Evolutionary conservation across 352 stramenopile species (phyloP), one percentile per base, ranked within the genome.

Genomic region (Phytophthora kernoviae): DNA sequence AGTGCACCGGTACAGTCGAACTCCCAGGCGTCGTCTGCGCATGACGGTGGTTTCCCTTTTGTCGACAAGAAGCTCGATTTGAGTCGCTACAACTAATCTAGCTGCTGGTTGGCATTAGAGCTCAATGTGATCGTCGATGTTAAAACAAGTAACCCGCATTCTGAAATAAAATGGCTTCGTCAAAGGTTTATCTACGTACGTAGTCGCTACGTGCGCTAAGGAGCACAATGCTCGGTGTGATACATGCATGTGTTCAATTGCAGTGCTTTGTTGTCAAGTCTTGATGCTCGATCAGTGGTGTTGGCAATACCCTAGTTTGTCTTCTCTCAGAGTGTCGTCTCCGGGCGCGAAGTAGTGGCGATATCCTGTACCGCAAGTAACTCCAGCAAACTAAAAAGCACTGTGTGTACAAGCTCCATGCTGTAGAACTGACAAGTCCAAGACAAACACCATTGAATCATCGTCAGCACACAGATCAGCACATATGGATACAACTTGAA

Each of bases 371-470:
- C 55, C 26, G 52, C 56, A 24, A 85, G 60, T 18, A 85, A 39
- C 58, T 87, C 77, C 34, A 79, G 54, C 30, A 87, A 47, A 11
- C 65, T 77, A 40, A 70, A 81, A 6, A 86, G 53, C 14, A 81
- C 66, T 5, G 63, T 61, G 44, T 82, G 71, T 2, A 87, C 75
- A 34, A 84, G 49, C 43, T 77, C 58, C 67, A 84, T 82, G 43
- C 50, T 70, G 60, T 68, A 75, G 18, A 89, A 58, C 78, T 87
- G 39, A 45, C 18, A 20, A 53, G 44, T 5, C 4, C 37, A 17
- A 22, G 14, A 43, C 12, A 43, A 11, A 43, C 24, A 6, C n/a
- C 24, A 30, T 30, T 30, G 6, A 30, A 30, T 30, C 24, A 30
- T 30, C 24, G 24, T 30, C 24, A 30, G 24, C 24, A 30, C 6